These are phyloP conservation scores for Phytopythium montanum DNA, from an alignment of 352 stramenopile genomes.

Conservation along the genomic window DNA sequence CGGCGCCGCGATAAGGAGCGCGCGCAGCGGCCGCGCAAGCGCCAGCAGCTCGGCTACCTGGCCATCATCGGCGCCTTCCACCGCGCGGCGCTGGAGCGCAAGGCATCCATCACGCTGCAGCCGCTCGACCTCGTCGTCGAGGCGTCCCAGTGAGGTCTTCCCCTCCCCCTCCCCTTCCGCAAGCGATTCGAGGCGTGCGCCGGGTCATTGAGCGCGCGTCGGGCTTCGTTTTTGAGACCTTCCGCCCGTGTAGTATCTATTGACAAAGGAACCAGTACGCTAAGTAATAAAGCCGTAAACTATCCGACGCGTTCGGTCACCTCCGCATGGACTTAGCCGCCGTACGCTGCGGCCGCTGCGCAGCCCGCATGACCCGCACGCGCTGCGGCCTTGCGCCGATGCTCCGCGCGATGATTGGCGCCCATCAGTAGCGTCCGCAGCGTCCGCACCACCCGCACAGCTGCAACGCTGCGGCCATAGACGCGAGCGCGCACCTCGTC, in stretches of 20 bases:
- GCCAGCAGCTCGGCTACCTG: slow-evolving; percentile 76
- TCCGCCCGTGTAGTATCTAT: slow-evolving; percentile 9
- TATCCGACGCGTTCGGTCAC: background rate
- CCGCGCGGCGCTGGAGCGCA: slow-evolving; percentile 63
- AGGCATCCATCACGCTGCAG: slow-evolving; percentile 29
- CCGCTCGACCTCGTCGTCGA: slow-evolving; percentile 31
- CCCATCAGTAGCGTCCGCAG: background rate
- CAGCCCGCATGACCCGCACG: too few species aligned
- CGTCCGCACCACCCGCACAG: background rate
- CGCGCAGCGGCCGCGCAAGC: slow-evolving; percentile 40
- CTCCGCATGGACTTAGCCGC: too few species aligned
- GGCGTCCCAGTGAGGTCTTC: slow-evolving; percentile 9
- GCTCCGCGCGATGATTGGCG: background rate
- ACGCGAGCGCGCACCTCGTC: background rate
- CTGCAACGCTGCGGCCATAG: background rate
- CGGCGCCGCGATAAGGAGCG: slow-evolving; percentile 45
- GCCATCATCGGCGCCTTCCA: slow-evolving; percentile 80
- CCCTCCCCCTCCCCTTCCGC: too few species aligned
- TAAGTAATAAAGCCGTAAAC: slow-evolving; percentile 9
- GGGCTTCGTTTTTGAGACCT: slow-evolving; percentile 6
- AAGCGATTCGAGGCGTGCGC: background rate
- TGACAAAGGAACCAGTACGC: slow-evolving; percentile 6
- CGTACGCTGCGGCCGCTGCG: too few species aligned
- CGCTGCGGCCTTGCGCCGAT: too few species aligned
- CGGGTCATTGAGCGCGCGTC: background rate